A percentile compares a stretch with the other conserved stretches of the same genome.
Evolutionary conservation across 2,329 filamentous ascomycete genomes (phyloP).

Genomic region (Thelonectria olida): DNA sequence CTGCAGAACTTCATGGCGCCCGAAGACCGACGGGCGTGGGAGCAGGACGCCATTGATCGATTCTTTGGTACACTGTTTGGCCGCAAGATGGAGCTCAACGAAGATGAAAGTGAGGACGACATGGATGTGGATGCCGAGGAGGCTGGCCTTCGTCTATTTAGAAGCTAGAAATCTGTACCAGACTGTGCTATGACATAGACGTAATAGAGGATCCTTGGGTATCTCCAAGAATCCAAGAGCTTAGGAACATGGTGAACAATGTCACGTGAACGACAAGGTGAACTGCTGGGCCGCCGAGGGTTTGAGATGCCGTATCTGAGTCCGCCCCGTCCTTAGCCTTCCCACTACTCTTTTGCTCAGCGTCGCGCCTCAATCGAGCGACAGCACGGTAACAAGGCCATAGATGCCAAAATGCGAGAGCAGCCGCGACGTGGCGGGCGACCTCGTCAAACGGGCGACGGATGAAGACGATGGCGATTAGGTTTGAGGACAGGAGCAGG

Average conservation of each 20-base stretch:
- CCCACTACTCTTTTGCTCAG: slow-evolving; percentile 22
- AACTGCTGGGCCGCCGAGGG: slow-evolving; percentile 56
- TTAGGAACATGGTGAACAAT: slow-evolving; percentile 49
- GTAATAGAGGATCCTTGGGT: slow-evolving; percentile 18
- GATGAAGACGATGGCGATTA: slow-evolving; percentile 52
- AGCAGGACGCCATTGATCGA: slow-evolving; percentile 78
- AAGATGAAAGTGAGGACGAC: slow-evolving; percentile 63
- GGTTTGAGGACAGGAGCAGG: slow-evolving; percentile 54
- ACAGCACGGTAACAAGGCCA: slow-evolving; percentile 58
- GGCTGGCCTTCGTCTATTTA: slow-evolving; percentile 63
- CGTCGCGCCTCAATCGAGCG: slow-evolving; percentile 41
- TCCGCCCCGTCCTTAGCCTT: background rate
- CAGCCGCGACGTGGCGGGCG: slow-evolving; percentile 46
- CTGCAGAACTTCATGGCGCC: slow-evolving; percentile 98
- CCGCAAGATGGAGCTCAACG: slow-evolving; percentile 72
- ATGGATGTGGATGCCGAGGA: slow-evolving; percentile 64
- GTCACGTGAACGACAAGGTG: slow-evolving; percentile 55
- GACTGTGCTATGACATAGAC: slow-evolving; percentile 17
- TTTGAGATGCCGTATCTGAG: slow-evolving; percentile 25
- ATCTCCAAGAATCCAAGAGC: slow-evolving; percentile 26
- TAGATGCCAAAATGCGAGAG: slow-evolving; percentile 58
- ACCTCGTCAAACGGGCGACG: slow-evolving; percentile 44
- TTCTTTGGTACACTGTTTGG: slow-evolving; percentile 82
- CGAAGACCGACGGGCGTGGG: slow-evolving; percentile 84
- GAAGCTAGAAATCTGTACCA: slow-evolving; percentile 44